Conservation (phyloP, 371 early-diverging fungal species). For the Rhizopus stolonifer region DNA sequence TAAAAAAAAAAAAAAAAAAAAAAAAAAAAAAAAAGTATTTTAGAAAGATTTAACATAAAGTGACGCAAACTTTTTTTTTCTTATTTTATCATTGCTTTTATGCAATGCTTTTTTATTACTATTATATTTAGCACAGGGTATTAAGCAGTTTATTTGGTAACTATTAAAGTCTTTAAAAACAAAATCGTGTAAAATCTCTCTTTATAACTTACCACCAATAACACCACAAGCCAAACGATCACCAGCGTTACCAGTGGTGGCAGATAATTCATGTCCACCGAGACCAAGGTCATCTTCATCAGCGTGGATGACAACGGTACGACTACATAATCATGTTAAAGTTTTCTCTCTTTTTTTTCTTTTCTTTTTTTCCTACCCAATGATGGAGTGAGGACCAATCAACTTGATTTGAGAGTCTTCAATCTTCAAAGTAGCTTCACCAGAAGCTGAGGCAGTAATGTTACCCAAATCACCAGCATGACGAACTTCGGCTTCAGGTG, state of each 20-base stretch:
- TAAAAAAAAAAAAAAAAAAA: no score
- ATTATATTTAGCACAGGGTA: neutral
- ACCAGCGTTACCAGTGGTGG: constrained; percentile 81
- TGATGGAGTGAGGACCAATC: constrained; percentile 75
- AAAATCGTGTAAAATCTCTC: neutral
- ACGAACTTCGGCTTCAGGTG: constrained; percentile 67
- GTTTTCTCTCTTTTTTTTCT: neutral
- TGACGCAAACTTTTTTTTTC: no score
- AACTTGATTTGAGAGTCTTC: constrained; percentile 72
- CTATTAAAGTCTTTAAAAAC: neutral
- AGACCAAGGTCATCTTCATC: constrained; percentile 60
- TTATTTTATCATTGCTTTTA: no score
- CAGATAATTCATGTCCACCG: constrained; percentile 76
- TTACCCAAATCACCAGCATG: constrained; percentile 94
- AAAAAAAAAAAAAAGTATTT: no score
- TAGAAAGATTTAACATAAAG: no score
- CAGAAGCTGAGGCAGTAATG: constrained; percentile 59
- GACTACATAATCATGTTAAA: constrained; percentile 35
- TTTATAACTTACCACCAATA: constrained; percentile 65
- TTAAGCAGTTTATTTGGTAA: neutral
- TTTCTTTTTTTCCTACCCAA: constrained; percentile 65
- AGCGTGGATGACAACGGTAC: constrained; percentile 79
- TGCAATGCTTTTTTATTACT: neutral
- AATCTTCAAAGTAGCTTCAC: constrained; percentile 59
- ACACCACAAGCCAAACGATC: constrained; percentile 90